Percentiles rank a stretch among this genome's conserved stretches.
Evolutionary conservation across 805 yeast species (phyloP).

Genomic region (Starmera pachycereana): DNA sequence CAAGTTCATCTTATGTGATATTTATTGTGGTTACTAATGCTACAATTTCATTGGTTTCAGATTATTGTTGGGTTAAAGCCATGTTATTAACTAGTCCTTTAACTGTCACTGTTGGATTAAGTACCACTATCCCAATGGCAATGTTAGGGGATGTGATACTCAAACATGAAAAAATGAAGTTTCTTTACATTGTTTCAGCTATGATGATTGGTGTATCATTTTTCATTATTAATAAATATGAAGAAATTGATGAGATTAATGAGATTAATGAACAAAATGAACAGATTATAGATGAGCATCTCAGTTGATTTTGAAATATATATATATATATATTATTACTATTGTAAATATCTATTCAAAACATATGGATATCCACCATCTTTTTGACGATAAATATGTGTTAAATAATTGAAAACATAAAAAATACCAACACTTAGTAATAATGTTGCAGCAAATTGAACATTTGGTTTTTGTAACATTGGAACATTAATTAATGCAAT

Average conservation of each 20-base stretch:
- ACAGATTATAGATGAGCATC: too few species aligned
- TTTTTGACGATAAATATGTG: slow-evolving; percentile 10
- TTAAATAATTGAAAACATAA: slow-evolving; percentile 10
- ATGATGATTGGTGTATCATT: slow-evolving; percentile 71
- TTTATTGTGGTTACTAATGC: slow-evolving; percentile 54
- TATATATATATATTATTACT: too few species aligned
- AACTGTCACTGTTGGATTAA: slow-evolving; percentile 90
- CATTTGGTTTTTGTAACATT: slow-evolving; percentile 10
- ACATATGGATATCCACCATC: slow-evolving; percentile 13
- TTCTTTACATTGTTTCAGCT: slow-evolving; percentile 72
- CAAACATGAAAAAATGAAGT: slow-evolving; percentile 50
- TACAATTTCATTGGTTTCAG: slow-evolving; percentile 72
- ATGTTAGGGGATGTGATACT: slow-evolving; percentile 82
- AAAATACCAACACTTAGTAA: slow-evolving; percentile 8
- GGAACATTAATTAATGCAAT: slow-evolving; percentile 30
- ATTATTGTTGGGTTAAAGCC: slow-evolving; percentile 93
- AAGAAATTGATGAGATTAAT: slow-evolving; percentile 42
- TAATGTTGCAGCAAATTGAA: slow-evolving; percentile 4
- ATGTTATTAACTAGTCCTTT: slow-evolving; percentile 88
- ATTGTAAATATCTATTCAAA: slow-evolving; percentile 12
- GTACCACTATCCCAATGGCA: slow-evolving; percentile 89
- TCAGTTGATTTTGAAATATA: too few species aligned
- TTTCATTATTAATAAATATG: slow-evolving; percentile 71
- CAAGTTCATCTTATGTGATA: slow-evolving; percentile 42
- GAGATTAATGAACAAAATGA: not conserved